Conservation (phyloP, 345 rosid genomes). For the Gossypium ekmanianum region DNA sequence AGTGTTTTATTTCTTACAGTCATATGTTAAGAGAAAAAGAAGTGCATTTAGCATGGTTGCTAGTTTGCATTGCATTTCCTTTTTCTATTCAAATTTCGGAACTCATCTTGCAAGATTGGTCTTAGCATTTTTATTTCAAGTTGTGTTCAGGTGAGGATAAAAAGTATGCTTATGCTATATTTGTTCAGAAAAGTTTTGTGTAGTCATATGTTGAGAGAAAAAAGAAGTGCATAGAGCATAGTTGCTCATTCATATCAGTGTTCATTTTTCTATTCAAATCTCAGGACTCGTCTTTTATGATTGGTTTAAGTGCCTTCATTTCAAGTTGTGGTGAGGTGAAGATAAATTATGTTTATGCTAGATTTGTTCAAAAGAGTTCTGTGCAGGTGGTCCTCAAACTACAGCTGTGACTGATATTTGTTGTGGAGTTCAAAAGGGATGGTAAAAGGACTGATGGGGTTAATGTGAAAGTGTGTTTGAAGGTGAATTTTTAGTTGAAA, state of each 20-base stretch:
- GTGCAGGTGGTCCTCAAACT: background rate
- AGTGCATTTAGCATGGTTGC: background rate
- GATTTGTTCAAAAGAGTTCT: background rate
- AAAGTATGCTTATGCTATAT: background rate
- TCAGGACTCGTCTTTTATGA: background rate
- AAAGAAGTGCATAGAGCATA: background rate
- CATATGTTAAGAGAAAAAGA: background rate
- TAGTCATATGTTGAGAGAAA: background rate
- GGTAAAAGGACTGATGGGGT: background rate
- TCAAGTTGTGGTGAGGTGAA: constrained; percentile 1
- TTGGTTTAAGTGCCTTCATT: background rate
- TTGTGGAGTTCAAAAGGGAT: background rate
- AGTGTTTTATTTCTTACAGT: background rate
- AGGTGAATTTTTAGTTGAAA: background rate
- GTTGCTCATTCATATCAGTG: background rate
- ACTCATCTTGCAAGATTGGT: background rate
- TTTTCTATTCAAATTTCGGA: background rate
- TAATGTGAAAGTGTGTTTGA: background rate
- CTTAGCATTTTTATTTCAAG: background rate
- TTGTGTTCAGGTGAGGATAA: background rate
- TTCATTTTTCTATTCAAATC: background rate
- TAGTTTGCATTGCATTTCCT: background rate
- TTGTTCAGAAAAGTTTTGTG: background rate
- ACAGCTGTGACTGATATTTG: background rate
- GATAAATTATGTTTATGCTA: background rate